Percentiles rank a stretch among this genome's conserved stretches.
phyloP scores from a whole-genome alignment of 352 stramenopile genomes.

The Achlya hypogyna region DNA sequence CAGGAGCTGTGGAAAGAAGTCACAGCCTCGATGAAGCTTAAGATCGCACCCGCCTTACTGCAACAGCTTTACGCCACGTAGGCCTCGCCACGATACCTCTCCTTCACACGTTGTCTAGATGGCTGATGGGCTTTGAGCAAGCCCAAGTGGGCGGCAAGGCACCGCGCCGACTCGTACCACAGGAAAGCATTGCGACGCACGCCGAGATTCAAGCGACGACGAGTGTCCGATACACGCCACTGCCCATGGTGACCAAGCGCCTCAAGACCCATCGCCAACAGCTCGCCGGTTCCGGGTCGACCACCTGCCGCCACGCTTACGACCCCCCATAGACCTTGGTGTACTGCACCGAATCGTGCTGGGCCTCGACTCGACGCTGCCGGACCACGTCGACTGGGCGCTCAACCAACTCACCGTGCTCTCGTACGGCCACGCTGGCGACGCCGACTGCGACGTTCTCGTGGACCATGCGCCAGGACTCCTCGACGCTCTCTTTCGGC shows the following conservation, averaged over 20 bases:
- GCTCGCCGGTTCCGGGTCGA: slow-evolving; percentile 13
- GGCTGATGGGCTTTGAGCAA: slow-evolving; percentile 54
- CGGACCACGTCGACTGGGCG: slow-evolving; percentile 42
- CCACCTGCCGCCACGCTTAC: neutral
- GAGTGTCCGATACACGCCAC: slow-evolving; percentile 46
- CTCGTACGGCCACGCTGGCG: slow-evolving; percentile 43
- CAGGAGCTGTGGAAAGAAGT: slow-evolving; percentile 46
- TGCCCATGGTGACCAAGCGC: slow-evolving; percentile 50
- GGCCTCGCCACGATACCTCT: neutral
- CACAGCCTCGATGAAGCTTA: slow-evolving; percentile 39
- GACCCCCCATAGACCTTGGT: slow-evolving; percentile 30
- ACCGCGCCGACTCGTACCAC: slow-evolving; percentile 18
- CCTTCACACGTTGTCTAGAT: slow-evolving; percentile 18
- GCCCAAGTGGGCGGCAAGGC: slow-evolving; percentile 70
- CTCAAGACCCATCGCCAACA: slow-evolving; percentile 51
- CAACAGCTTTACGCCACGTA: slow-evolving; percentile 28
- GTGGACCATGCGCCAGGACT: slow-evolving; percentile 60
- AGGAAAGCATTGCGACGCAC: slow-evolving; percentile 42
- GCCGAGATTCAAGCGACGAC: slow-evolving; percentile 59
- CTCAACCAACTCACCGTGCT: slow-evolving; percentile 67
- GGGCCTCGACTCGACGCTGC: slow-evolving; percentile 53
- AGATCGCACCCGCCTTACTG: slow-evolving; percentile 59
- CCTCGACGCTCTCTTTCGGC: slow-evolving; percentile 62
- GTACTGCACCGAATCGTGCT: slow-evolving; percentile 62
- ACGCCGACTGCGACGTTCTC: slow-evolving; percentile 40